Evolutionary conservation across 202 grass and related monocot species (phyloP), one percentile per base, ranked within the genome.

Genomic region (Schoenoplectus triqueter): DNA sequence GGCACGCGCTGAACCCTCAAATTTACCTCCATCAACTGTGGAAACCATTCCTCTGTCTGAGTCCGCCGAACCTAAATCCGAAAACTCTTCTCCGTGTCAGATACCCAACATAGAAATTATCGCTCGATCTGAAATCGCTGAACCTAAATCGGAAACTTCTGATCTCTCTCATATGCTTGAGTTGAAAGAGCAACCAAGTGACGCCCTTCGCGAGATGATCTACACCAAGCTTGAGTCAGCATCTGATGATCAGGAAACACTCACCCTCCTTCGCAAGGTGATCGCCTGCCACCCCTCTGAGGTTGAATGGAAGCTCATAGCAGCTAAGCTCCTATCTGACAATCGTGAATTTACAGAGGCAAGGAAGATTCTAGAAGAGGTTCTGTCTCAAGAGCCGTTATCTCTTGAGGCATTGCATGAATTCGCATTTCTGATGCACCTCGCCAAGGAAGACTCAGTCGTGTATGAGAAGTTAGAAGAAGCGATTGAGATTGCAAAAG

Each of bases 231-330:
- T 89, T 7, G 87, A 86, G 17, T 61, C 55, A 9, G 68, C 77
- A 52, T 59, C 49, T 11, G 76, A 85, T 1, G 75, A 88, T 14
- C 6, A 82, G 57, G 75, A 81, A 49, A 77, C 75, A 14, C 75
- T 85, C 22, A 69, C 65, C n/a, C 41, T 88, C 76, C 73, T 89
- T 61, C 20, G 15, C 18, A 78, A 79, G 31, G 71, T 89, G 10
- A 85, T 85, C 7, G 54, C 42, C 44, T 63, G 66, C 47, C 76
- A 57, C 61, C 87, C 87, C 7, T 49, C 65, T 6, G 83, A 81
- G 48, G 5, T 64, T 11, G 83, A 89, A 51, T 89, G 87, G 87
- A 89, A 89, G 69, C 59, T 88, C 51, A 73, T 85, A 9, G 87
- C 75, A 17, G 87, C 82, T 46, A 80, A 69, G 64, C 84, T 89